Conservation (phyloP, 1,139 yeast genomes). For the Torulaspora globosa region DNA sequence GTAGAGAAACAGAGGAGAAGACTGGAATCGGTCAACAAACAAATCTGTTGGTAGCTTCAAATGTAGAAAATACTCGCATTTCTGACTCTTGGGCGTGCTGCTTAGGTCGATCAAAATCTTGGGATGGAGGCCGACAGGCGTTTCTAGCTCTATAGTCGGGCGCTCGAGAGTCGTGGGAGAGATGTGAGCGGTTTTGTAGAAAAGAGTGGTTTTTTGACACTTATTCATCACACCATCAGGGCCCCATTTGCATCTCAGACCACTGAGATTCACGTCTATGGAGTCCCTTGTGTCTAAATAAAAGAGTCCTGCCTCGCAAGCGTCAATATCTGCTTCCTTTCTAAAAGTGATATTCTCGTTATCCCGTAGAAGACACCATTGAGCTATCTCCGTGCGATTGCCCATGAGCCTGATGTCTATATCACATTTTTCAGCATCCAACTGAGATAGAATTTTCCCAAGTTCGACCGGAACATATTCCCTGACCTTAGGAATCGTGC, state of each 20-base stretch:
- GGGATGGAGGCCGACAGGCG: constrained; percentile 50
- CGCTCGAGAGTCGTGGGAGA: neutral
- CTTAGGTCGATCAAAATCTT: constrained; percentile 27
- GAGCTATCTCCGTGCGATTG: constrained; percentile 18
- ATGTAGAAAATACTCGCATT: constrained; percentile 37
- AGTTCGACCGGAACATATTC: constrained; percentile 10
- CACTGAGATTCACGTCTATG: constrained; percentile 28
- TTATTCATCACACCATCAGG: constrained; percentile 19
- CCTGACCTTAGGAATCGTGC: constrained; percentile 13
- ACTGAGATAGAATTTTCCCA: constrained; percentile 6
- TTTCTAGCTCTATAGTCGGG: constrained; percentile 23
- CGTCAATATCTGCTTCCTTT: constrained; percentile 11
- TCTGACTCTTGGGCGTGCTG: constrained; percentile 15
- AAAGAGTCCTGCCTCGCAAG: constrained; percentile 31
- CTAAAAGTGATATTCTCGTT: constrained; percentile 9
- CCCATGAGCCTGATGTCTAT: constrained; percentile 23
- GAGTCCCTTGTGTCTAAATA: constrained; percentile 26
- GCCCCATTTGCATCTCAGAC: constrained; percentile 32
- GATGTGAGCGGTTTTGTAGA: constrained; percentile 25
- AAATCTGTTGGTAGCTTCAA: constrained; percentile 34
- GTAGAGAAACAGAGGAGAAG: constrained; percentile 35
- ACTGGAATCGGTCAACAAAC: constrained; percentile 41
- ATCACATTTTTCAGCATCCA: constrained; percentile 19
- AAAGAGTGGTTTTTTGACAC: constrained; percentile 31
- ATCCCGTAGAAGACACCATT: constrained; percentile 18